Conservation (phyloP, 257 asterid genomes). For the Henckelia pumila region DNA sequence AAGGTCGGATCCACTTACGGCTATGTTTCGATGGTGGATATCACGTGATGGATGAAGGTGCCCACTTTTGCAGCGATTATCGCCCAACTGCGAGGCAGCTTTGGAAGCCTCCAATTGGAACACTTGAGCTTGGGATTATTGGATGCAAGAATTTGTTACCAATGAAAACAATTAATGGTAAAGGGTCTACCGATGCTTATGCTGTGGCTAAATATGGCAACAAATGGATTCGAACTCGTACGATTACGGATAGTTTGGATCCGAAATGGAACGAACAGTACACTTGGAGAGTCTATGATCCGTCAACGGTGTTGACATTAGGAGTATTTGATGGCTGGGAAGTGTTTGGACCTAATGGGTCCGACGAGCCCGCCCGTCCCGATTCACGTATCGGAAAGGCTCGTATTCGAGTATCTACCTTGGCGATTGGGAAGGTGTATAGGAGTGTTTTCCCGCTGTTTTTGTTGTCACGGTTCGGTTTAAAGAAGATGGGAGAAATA, state of each 20-base stretch:
- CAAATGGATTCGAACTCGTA: constrained; percentile 88
- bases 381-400: constrained; percentile 81
- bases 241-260: constrained; percentile 61
- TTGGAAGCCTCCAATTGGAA: constrained; percentile 73
- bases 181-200: constrained; percentile 79
- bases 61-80: constrained; percentile 75
- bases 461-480: constrained; percentile 52
- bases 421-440: constrained; percentile 59
- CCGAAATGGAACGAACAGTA: constrained; percentile 94
- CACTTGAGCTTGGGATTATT: constrained; percentile 66
- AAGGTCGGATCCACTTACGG: constrained; percentile 68
- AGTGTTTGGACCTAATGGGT: constrained; percentile 41
- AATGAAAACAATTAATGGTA: constrained; percentile 59
- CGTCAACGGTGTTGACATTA: constrained; percentile 70
- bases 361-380: constrained; percentile 37
- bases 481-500: constrained; percentile 87
- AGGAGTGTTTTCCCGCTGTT: constrained; percentile 53
- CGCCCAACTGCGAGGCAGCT: constrained; percentile 89
- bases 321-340: constrained; percentile 86
- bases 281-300: constrained; percentile 87
- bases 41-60: constrained; percentile 88
- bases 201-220: constrained; percentile 78
- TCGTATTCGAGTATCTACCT: constrained; percentile 68
- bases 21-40: constrained; percentile 89
- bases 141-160: constrained; percentile 78